Percentiles rank a stretch among this genome's conserved stretches.
phyloP scores from a whole-genome alignment of 495 filamentous ascomycete genomes.

The Daldinia loculata region DNA sequence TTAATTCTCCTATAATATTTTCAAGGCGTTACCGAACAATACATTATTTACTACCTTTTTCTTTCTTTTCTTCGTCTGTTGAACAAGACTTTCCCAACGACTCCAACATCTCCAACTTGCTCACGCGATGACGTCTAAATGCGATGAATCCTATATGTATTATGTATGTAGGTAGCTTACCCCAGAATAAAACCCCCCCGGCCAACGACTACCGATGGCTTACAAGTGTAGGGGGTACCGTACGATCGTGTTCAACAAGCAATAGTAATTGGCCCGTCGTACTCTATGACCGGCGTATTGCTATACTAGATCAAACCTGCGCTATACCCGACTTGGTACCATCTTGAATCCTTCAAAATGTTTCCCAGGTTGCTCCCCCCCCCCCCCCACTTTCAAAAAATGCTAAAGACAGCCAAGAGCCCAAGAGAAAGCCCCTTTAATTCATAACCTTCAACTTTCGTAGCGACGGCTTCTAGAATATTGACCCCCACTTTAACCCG shows the following conservation, averaged over 20 bases:
- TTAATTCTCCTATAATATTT: background rate
- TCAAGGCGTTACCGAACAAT: background rate
- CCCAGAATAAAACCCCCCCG: background rate
- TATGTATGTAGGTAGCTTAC: background rate
- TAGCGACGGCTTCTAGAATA: background rate
- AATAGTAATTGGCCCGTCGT: background rate
- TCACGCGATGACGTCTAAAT: background rate
- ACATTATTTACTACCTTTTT: background rate
- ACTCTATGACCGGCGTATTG: background rate
- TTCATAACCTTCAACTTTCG: background rate
- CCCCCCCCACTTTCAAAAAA: background rate
- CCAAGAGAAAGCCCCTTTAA: background rate
- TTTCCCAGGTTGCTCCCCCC: background rate
- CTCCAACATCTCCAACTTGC: background rate
- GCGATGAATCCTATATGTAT: background rate
- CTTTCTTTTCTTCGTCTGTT: background rate
- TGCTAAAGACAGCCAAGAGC: background rate
- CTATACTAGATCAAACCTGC: background rate
- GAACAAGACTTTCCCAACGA: background rate
- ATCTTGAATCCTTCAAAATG: background rate
- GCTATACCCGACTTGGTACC: background rate
- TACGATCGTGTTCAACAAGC: background rate
- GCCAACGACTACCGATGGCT: background rate
- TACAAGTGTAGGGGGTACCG: slow-evolving; percentile 1
- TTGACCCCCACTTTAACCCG: background rate